Evolutionary conservation across 768 basidiomycete genomes (phyloP).

Genomic region (Rhodosporidiobolus odoratus): DNA sequence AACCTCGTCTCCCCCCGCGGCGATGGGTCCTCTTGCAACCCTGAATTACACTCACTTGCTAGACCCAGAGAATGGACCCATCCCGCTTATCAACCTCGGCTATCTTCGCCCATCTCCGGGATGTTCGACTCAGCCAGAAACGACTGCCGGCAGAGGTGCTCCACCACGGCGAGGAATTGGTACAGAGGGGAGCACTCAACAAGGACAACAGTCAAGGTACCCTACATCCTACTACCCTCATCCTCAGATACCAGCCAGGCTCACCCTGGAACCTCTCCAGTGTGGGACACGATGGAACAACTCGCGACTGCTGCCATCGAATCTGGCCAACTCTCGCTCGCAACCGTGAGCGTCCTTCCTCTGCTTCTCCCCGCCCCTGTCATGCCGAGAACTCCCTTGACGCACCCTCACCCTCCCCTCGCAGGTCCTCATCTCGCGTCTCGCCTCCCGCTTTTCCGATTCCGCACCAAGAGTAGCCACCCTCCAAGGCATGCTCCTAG

Average conservation of each 20-base stretch:
- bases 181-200: conserved; percentile 52
- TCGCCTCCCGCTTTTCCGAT: conserved; percentile 63
- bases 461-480: conserved; percentile 69
- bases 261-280: conserved; percentile 48
- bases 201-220: conserved; percentile 60
- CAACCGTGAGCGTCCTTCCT: conserved; percentile 57
- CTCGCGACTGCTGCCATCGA: conserved; percentile 72
- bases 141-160: conserved; percentile 57
- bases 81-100: not conserved
- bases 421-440: conserved; percentile 61
- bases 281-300: conserved; percentile 76
- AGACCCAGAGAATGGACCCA: not conserved
- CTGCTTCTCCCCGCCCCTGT: not conserved
- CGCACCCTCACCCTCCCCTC: conserved; percentile 17
- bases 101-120: conserved; percentile 19
- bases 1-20: no score
- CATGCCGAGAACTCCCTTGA: not conserved
- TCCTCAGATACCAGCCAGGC: conserved; percentile 5
- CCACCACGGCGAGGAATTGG: conserved; percentile 53
- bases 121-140: conserved; percentile 18
- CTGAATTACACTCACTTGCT: not conserved
- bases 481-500: conserved; percentile 71
- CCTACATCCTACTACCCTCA: conserved; percentile 14
- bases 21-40: not conserved
- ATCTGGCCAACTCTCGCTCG: conserved; percentile 63